Evolutionary conservation across 1,284 basidiomycete species (phyloP).

Genomic region (Trametes sp.): DNA sequence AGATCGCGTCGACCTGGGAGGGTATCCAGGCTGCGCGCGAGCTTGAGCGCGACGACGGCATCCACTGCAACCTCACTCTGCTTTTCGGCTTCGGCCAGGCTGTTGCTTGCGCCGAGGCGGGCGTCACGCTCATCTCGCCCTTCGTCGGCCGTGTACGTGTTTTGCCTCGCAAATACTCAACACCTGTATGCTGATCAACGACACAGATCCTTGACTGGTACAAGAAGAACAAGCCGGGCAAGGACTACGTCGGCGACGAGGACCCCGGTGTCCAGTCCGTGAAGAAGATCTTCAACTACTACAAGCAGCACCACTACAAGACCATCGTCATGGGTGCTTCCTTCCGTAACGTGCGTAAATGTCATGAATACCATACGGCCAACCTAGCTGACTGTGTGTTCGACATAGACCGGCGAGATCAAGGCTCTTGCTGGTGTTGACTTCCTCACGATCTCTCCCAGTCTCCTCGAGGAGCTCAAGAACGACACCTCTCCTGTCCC

Average conservation of each 20-base stretch:
- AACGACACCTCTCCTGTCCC: slow-evolving; percentile 81
- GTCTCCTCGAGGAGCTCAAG: slow-evolving; percentile 92
- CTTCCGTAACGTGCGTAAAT: slow-evolving; percentile 87
- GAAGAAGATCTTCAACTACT: slow-evolving; percentile 98
- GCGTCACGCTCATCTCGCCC: slow-evolving; percentile 97
- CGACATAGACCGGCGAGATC: slow-evolving; percentile 84
- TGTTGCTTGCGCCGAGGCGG: slow-evolving; percentile 98
- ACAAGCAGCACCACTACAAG: slow-evolving; percentile 98
- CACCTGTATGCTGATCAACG: slow-evolving; percentile 7
- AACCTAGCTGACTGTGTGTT: slow-evolving; percentile 1
- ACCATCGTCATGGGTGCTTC: slow-evolving; percentile 99
- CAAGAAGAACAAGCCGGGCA: slow-evolving; percentile 87
- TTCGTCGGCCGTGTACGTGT: slow-evolving; percentile 96
- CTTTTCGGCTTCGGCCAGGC: slow-evolving; percentile 99
- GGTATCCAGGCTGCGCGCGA: slow-evolving; percentile 98
- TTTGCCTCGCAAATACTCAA: too few species aligned
- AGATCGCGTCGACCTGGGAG: slow-evolving; percentile 99
- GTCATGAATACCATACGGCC: slow-evolving; percentile 15
- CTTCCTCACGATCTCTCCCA: slow-evolving; percentile 94
- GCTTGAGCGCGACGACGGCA: slow-evolving; percentile 91
- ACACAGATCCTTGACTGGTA: slow-evolving; percentile 94
- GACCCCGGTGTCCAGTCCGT: slow-evolving; percentile 99
- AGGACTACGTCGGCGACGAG: slow-evolving; percentile 85
- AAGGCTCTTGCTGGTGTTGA: slow-evolving; percentile 95
- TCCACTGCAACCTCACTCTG: slow-evolving; percentile 99